Evolutionary conservation across 2,329 filamentous ascomycete species (phyloP), one percentile per base, ranked within the genome.

Genomic region (Diaporthe ampelina): DNA sequence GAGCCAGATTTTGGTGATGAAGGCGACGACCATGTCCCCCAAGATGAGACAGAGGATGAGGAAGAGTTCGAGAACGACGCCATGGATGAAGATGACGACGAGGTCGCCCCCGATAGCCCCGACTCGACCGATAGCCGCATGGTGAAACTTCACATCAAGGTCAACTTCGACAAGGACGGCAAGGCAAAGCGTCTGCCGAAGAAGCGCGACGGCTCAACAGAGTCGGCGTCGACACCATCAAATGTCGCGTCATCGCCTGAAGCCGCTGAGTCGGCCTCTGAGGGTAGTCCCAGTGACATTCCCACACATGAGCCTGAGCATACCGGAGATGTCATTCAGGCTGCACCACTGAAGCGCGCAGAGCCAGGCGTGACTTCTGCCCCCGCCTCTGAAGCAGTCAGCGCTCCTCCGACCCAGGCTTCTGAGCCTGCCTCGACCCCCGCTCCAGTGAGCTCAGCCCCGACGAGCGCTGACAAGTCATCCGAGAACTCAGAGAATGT

Each of bases 1-100:
- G 93, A 94, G 77, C 94, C 91, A 80, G 92, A 95, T 58, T 92
- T 93, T 68, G 94, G 92, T 15, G 94, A 93, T 72, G 94, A 95
- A 74, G 93, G 93, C 90, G 91, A 92, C 35, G 92, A 92, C 8
- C 92, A 94, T 70, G 87, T 92, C 24, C 89, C 90, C 0, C 87
- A 90, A 70, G 89, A 89, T 58, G 85, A 86, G 11, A 87, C 89
- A 10, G 91, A 92, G 4, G 85, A 86, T 6, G 90, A 90, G 40
- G 87, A 90, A 1, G 86, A 89, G 21, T 85, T 87, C n/a, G 89
- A 91, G 52, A 88, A 88, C 17, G 88, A 88, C 52, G 84, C 85
- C 50, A 87, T 91, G 80, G 85, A 85, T 15, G 89, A 91, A 52
- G 89, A 89, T 29, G 87, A 89, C 63, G 79, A 88, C 57, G 83